Evolutionary conservation across 2,329 filamentous ascomycete genomes (phyloP).

Genomic region (Gyromitra esculenta): DNA sequence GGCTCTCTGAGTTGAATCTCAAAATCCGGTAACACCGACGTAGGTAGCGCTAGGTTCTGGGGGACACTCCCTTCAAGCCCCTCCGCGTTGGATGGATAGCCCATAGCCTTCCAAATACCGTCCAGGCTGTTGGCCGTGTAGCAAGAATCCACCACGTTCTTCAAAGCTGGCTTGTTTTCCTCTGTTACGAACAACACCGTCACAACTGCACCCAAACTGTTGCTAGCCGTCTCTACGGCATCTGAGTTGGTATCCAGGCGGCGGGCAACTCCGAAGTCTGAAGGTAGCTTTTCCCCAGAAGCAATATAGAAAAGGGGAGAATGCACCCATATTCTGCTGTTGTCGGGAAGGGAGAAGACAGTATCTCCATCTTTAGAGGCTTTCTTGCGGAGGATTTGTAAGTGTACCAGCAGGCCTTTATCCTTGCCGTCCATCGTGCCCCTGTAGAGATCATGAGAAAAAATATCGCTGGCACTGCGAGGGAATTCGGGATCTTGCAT

Average conservation of each 20-base stretch:
- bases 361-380: slow-evolving; percentile 43
- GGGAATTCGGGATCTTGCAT: slow-evolving; percentile 14
- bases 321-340: slow-evolving; percentile 28
- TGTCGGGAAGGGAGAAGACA: slow-evolving; percentile 41
- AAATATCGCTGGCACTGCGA: slow-evolving; percentile 2
- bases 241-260: slow-evolving; percentile 25
- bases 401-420: slow-evolving; percentile 24
- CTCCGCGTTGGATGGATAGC: slow-evolving; percentile 23
- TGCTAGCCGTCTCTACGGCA: slow-evolving; percentile 28
- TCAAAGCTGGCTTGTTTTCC: slow-evolving; percentile 10
- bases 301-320: slow-evolving; percentile 47
- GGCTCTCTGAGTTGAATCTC: slow-evolving; percentile 43
- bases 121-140: slow-evolving; percentile 32
- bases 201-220: slow-evolving; percentile 22
- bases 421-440: neutral
- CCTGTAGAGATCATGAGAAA: neutral
- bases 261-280: slow-evolving; percentile 26
- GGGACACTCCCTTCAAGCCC: slow-evolving; percentile 13
- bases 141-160: slow-evolving; percentile 26
- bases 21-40: slow-evolving; percentile 41
- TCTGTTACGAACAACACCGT: slow-evolving; percentile 33
- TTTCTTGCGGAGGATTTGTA: slow-evolving; percentile 27
- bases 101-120: slow-evolving; percentile 43
- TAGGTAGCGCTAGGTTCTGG: slow-evolving; percentile 10
- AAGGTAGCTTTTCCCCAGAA: slow-evolving; percentile 31